Conservation (phyloP, 2,329 filamentous ascomycete genomes). For the Sporothrix curviconia region DNA sequence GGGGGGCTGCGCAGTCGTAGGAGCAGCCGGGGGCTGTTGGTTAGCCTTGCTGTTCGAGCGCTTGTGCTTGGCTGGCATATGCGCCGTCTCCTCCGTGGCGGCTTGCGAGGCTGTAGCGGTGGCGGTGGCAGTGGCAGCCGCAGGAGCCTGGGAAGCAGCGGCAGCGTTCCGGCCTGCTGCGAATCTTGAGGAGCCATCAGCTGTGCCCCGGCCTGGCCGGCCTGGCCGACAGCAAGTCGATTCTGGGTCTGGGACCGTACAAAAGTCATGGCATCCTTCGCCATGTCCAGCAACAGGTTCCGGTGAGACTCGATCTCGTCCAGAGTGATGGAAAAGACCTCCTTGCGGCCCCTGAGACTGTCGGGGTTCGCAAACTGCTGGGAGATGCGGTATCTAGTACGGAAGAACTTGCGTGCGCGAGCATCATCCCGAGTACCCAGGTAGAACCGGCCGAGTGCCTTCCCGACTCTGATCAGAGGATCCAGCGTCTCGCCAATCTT, state of each 20-base stretch:
- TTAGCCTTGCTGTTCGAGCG: constrained; percentile 39
- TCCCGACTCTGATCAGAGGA: constrained; percentile 40
- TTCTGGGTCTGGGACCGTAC: constrained; percentile 9
- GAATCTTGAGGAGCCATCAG: constrained; percentile 19
- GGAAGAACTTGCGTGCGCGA: constrained; percentile 47
- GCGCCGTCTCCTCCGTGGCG: constrained; percentile 42
- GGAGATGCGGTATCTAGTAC: constrained; percentile 43
- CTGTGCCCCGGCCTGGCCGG: constrained; percentile 23
- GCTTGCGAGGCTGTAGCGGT: constrained; percentile 30
- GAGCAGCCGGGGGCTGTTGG: constrained; percentile 48
- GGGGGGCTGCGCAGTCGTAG: constrained; percentile 51
- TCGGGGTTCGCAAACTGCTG: constrained; percentile 49
- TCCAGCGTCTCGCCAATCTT: constrained; percentile 37
- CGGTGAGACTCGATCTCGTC: constrained; percentile 45
- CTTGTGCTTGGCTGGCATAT: constrained; percentile 42
- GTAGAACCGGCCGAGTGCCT: constrained; percentile 32
- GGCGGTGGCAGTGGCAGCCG: too few species aligned
- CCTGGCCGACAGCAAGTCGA: constrained; percentile 9
- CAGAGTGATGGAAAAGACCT: constrained; percentile 45
- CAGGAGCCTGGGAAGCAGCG: constrained; percentile 26
- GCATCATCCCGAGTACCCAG: constrained; percentile 40
- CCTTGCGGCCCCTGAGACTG: constrained; percentile 38
- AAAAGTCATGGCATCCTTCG: constrained; percentile 33
- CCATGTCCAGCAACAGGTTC: constrained; percentile 45
- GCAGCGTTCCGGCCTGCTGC: constrained; percentile 9